Evolutionary conservation across 2,329 filamentous ascomycete genomes (phyloP).

Genomic region (Bimuria novae-zelandiae): DNA sequence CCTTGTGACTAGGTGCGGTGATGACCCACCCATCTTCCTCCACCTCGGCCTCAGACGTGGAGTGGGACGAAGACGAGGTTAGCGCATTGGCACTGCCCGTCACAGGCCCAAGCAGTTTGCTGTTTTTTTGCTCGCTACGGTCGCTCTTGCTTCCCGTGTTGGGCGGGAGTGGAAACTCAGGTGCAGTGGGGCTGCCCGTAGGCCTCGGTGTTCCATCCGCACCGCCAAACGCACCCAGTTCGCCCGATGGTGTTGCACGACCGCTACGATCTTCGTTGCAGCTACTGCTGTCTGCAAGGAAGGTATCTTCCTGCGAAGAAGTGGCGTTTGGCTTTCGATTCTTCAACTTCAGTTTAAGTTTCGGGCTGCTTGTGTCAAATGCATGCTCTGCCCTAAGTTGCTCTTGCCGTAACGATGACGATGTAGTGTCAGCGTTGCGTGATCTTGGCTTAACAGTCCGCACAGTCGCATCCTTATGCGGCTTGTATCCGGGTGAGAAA

Average conservation of each 20-base stretch:
- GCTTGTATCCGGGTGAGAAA: constrained; percentile 77
- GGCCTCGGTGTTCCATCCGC: constrained; percentile 36
- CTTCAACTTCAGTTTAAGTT: constrained; percentile 50
- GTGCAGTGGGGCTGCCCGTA: constrained; percentile 35
- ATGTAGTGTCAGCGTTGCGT: constrained; percentile 31
- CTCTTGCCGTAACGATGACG: constrained; percentile 31
- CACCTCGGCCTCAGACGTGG: constrained; percentile 33
- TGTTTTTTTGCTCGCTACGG: constrained; percentile 27
- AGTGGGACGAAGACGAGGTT: constrained; percentile 27
- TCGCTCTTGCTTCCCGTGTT: constrained; percentile 24
- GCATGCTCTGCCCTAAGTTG: constrained; percentile 30
- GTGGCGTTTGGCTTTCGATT: constrained; percentile 30
- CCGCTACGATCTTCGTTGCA: constrained; percentile 55
- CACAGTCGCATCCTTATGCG: constrained; percentile 72
- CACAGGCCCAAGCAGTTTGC: constrained; percentile 30
- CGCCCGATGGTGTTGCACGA: constrained; percentile 34
- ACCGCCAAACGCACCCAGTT: constrained; percentile 22
- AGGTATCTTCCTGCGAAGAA: constrained; percentile 50
- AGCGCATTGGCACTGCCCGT: constrained; percentile 16
- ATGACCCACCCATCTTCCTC: constrained; percentile 48
- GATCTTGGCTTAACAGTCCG: constrained; percentile 62
- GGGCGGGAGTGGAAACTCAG: constrained; percentile 21
- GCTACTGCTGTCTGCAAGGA: constrained; percentile 58
- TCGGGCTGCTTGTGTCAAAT: constrained; percentile 36
- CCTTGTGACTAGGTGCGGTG: constrained; percentile 31